These are phyloP conservation scores for Suillus hirtellus DNA, from an alignment of 768 basidiomycete species.

Conservation along the genomic window DNA sequence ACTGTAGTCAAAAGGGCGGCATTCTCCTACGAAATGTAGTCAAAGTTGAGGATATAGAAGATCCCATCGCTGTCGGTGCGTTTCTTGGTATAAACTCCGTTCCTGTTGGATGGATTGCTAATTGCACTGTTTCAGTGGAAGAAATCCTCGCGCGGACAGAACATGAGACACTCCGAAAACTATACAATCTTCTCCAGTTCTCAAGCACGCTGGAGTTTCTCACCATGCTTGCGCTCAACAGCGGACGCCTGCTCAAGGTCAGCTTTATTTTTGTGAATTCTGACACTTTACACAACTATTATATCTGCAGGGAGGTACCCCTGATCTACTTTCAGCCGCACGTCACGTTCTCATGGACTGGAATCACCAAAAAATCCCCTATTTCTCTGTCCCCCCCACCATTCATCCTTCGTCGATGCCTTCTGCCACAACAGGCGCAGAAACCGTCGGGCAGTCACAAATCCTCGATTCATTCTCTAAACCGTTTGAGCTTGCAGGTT, in stretches of 20 bases:
- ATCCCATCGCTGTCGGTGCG: slow-evolving; percentile 87
- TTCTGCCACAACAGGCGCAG: slow-evolving; percentile 66
- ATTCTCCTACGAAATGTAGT: slow-evolving; percentile 85
- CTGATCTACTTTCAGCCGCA: slow-evolving; percentile 81
- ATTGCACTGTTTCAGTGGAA: slow-evolving; percentile 57
- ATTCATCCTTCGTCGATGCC: slow-evolving; percentile 80
- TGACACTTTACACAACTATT: background rate
- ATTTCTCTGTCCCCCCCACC: slow-evolving; percentile 76
- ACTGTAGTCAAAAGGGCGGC: slow-evolving; percentile 47
- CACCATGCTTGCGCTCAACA: slow-evolving; percentile 83
- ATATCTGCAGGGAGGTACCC: slow-evolving; percentile 74
- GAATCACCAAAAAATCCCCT: slow-evolving; percentile 96
- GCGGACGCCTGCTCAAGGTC: slow-evolving; percentile 84
- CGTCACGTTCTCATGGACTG: slow-evolving; percentile 85
- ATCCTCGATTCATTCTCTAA: slow-evolving; percentile 70
- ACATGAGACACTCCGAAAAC: slow-evolving; percentile 67
- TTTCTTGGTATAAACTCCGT: slow-evolving; percentile 9
- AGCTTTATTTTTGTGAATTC: slow-evolving; percentile 8
- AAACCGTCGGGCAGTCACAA: slow-evolving; percentile 78
- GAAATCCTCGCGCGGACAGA: slow-evolving; percentile 80
- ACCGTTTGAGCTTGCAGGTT: slow-evolving; percentile 78
- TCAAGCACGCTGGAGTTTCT: slow-evolving; percentile 77
- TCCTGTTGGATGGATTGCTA: background rate
- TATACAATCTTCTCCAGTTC: slow-evolving; percentile 84
- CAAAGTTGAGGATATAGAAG: slow-evolving; percentile 87